Evolutionary conservation across 2,329 filamentous ascomycete genomes (phyloP).

Genomic region (Xylaria multiplex): DNA sequence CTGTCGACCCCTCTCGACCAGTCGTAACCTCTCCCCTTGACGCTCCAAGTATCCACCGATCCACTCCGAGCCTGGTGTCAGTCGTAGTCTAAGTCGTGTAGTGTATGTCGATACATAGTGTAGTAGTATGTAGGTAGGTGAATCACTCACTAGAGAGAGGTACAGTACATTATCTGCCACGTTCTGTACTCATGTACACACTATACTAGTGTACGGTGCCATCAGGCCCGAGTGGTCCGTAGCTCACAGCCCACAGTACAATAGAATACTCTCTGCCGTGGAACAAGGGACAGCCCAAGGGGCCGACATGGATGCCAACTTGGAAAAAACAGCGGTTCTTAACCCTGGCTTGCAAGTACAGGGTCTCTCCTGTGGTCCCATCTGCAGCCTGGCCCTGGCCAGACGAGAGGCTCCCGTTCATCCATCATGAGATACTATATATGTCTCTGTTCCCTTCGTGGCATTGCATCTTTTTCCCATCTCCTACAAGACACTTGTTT

Average conservation of each 20-base stretch:
- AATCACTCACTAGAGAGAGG: no score
- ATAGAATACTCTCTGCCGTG: constrained; percentile 35
- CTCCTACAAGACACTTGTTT: constrained; percentile 42
- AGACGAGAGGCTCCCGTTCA: constrained; percentile 40
- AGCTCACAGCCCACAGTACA: constrained; percentile 22
- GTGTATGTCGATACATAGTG: no score
- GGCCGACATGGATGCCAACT: constrained; percentile 38
- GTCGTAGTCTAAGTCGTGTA: neutral
- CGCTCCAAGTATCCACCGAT: constrained; percentile 13
- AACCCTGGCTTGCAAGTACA: constrained; percentile 38
- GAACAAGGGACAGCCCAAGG: constrained; percentile 41
- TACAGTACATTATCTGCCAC: neutral
- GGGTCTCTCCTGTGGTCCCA: constrained; percentile 33
- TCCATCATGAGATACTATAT: constrained; percentile 46
- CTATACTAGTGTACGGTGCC: neutral
- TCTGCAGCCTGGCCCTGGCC: constrained; percentile 30
- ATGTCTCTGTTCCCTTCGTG: constrained; percentile 39
- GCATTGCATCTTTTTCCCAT: constrained; percentile 34
- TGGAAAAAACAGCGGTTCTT: constrained; percentile 42
- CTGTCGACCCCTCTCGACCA: constrained; percentile 25
- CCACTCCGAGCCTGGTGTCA: neutral
- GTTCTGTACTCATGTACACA: no score
- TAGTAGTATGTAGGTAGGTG: neutral
- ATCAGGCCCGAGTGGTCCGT: neutral
- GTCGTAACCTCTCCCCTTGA: constrained; percentile 21